Percentiles rank a stretch among this genome's conserved stretches.
Conservation (phyloP, 164 flowering plant genomes). For the Stephania japonica region DNA sequence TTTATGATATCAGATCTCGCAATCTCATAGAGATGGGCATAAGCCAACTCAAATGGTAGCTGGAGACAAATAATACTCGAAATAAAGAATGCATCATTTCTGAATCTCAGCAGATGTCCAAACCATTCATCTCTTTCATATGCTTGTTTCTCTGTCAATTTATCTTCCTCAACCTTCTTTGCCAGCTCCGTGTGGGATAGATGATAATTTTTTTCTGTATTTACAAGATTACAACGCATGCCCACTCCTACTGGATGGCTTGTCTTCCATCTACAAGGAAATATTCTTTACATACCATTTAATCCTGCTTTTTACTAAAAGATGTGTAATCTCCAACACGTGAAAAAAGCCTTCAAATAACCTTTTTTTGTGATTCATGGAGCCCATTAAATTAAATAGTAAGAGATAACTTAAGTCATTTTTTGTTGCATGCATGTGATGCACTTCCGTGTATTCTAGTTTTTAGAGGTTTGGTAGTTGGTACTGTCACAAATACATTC, state of each 20-base stretch:
- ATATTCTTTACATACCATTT: not conserved
- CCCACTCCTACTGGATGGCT: slow-evolving; percentile 35
- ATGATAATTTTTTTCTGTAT: slow-evolving; percentile 33
- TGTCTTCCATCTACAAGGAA: slow-evolving; percentile 58
- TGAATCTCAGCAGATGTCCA: slow-evolving; percentile 61
- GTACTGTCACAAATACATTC: too few relatives aligned
- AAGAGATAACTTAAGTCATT: too few relatives aligned
- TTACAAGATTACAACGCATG: slow-evolving; percentile 32
- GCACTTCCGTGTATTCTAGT: too few relatives aligned
- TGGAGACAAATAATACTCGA: slow-evolving; percentile 85
- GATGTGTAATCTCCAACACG: too few relatives aligned
- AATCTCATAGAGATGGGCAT: slow-evolving; percentile 86
- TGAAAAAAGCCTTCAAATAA: too few relatives aligned
- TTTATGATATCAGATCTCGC: slow-evolving; percentile 45
- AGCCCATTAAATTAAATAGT: too few relatives aligned
- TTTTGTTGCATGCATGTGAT: too few relatives aligned
- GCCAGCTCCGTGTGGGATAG: slow-evolving; percentile 37
- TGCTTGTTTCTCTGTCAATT: slow-evolving; percentile 41
- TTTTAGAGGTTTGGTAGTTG: too few relatives aligned
- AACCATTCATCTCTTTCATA: slow-evolving; percentile 82
- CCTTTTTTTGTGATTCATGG: too few relatives aligned
- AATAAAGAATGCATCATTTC: slow-evolving; percentile 79
- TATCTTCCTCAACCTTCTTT: slow-evolving; percentile 38
- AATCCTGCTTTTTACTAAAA: too few relatives aligned
- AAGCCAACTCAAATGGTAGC: slow-evolving; percentile 91